A percentile compares a stretch with the other conserved stretches of the same genome.
Conservation (phyloP, 805 yeast genomes). For the Candida gorgasii region DNA sequence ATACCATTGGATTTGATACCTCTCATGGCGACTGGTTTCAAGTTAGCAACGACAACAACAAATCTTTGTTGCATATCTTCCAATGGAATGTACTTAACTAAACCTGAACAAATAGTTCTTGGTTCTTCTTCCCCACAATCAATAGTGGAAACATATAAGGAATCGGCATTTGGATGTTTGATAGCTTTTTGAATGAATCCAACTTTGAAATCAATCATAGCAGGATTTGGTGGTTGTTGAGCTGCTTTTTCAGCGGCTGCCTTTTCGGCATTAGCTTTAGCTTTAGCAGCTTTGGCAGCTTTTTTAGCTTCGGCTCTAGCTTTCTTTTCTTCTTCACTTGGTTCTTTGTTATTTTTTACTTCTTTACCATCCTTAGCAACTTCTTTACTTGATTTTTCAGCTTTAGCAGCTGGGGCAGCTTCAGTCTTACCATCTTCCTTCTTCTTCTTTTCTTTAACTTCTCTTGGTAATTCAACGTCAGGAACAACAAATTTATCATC, state of each 20-base stretch:
- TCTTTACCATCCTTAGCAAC: conserved; percentile 17
- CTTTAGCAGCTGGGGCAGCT: conserved; percentile 32
- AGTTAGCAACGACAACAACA: conserved; percentile 89
- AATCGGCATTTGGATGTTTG: conserved; percentile 97
- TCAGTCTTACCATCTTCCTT: conserved; percentile 29
- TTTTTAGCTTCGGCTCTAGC: conserved; percentile 58
- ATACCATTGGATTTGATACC: conserved; percentile 94
- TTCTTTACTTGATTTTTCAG: conserved; percentile 20
- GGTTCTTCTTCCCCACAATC: conserved; percentile 97
- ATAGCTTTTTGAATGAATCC: conserved; percentile 96
- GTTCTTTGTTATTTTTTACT: conserved; percentile 19
- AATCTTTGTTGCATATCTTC: conserved; percentile 95
- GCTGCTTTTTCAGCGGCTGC: conserved; percentile 52
- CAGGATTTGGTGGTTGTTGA: conserved; percentile 72
- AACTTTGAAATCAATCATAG: conserved; percentile 88
- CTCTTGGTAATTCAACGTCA: conserved; percentile 70
- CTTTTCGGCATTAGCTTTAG: conserved; percentile 56
- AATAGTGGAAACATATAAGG: conserved; percentile 93
- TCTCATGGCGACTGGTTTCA: conserved; percentile 98
- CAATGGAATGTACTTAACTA: conserved; percentile 82
- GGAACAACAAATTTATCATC: conserved; percentile 58
- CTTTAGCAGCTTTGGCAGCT: conserved; percentile 63
- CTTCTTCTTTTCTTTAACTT: conserved; percentile 63
- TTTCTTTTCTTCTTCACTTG: conserved; percentile 45
- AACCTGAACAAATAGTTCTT: conserved; percentile 96